Conservation (phyloP, 495 filamentous ascomycete species). For the Apiosordaria backusii region DNA sequence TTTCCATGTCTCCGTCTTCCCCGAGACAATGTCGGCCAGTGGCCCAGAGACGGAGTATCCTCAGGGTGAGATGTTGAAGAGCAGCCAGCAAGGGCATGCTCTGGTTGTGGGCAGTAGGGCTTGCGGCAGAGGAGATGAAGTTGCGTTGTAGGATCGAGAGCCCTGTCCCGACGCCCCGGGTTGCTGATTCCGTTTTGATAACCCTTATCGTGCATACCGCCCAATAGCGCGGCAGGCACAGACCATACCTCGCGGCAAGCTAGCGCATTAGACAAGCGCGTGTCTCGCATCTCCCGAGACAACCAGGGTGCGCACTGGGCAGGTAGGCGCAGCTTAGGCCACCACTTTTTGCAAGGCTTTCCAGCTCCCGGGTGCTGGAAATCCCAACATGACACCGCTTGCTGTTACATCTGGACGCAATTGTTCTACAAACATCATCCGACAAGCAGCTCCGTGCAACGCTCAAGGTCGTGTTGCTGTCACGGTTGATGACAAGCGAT, state of each 20-base stretch:
- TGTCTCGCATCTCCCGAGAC: slow-evolving; percentile 16
- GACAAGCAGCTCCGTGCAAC: background rate
- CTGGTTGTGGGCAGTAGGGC: background rate
- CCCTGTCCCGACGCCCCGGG: slow-evolving; percentile 16
- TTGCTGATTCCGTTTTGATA: slow-evolving; percentile 23
- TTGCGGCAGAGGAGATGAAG: slow-evolving; percentile 17
- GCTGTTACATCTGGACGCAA: background rate
- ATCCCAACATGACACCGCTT: background rate
- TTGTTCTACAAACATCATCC: background rate
- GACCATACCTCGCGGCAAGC: slow-evolving; percentile 6
- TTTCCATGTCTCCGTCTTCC: background rate
- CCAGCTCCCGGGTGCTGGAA: slow-evolving; percentile 17
- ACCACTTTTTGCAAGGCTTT: slow-evolving; percentile 25
- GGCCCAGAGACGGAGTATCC: background rate
- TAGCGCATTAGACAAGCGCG: slow-evolving; percentile 12
- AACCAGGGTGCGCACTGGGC: background rate
- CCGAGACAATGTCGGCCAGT: background rate
- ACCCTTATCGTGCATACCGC: slow-evolving; percentile 14
- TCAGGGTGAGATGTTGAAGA: background rate
- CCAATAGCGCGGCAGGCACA: background rate
- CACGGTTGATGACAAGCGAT: background rate
- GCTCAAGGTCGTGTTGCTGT: background rate
- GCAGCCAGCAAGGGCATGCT: background rate
- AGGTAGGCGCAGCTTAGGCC: slow-evolving; percentile 27
- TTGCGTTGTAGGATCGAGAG: slow-evolving; percentile 21